phyloP scores from a whole-genome alignment of 495 filamentous ascomycete species.

The Podospora bellae-mahoneyi region DNA sequence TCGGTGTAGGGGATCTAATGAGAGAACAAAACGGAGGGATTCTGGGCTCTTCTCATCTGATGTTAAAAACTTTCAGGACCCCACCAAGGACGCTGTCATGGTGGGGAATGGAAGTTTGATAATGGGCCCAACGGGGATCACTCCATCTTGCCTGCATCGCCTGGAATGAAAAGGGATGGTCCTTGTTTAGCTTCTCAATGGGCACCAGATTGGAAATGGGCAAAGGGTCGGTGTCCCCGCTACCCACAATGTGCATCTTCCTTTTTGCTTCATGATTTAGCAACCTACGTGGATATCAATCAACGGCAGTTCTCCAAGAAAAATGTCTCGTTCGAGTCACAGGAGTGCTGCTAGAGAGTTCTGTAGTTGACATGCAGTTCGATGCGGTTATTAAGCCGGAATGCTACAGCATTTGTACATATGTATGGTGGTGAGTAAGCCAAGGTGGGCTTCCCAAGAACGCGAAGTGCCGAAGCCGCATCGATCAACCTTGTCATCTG shows the following conservation, averaged over 20 bases:
- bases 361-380: background rate
- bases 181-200: background rate
- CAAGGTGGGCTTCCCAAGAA: background rate
- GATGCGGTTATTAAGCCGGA: background rate
- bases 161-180: background rate
- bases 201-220: background rate
- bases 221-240: background rate
- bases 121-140: conserved; percentile 5
- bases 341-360: no score
- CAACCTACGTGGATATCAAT: background rate
- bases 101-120: conserved; percentile 11
- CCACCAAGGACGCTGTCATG: conserved; percentile 8
- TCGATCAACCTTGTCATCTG: background rate
- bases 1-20: background rate
- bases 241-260: background rate
- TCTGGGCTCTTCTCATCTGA: conserved; percentile 13
- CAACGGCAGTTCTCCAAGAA: background rate
- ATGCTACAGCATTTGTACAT: background rate
- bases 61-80: background rate
- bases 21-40: background rate
- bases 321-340: background rate
- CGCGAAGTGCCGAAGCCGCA: background rate
- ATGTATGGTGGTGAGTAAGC: background rate
- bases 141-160: background rate
- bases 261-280: background rate